Evolutionary conservation across 1,139 yeast species (phyloP).

Genomic region (Meyerozyma guilliermondii): DNA sequence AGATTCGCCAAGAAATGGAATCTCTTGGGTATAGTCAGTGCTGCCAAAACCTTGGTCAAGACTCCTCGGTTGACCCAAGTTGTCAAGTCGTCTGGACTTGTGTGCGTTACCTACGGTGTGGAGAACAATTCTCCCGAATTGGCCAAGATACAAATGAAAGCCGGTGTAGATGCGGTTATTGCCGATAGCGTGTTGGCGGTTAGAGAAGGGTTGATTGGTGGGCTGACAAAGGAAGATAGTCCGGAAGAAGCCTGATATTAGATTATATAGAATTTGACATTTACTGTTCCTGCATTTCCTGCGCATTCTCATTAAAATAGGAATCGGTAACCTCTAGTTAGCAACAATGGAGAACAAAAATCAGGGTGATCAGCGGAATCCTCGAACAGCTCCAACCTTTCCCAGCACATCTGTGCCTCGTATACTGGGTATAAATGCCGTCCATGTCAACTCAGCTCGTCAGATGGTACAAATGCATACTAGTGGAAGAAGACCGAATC

Average conservation of each 20-base stretch:
- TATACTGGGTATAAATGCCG: constrained; percentile 42
- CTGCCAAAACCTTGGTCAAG: constrained; percentile 75
- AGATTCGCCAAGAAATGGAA: constrained; percentile 92
- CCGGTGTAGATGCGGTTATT: constrained; percentile 97
- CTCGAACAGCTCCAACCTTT: neutral
- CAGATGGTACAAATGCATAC: constrained; percentile 50
- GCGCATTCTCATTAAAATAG: neutral
- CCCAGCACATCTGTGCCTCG: neutral
- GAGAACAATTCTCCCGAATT: constrained; percentile 81
- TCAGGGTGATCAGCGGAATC: neutral
- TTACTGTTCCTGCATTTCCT: neutral
- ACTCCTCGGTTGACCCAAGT: constrained; percentile 89
- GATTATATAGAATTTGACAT: neutral
- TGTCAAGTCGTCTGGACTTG: constrained; percentile 85
- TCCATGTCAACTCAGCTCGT: constrained; percentile 58
- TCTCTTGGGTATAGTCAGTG: constrained; percentile 85
- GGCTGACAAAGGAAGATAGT: constrained; percentile 8
- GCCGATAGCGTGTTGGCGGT: constrained; percentile 94
- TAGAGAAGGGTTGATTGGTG: constrained; percentile 67
- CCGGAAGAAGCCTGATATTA: neutral
- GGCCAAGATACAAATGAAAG: constrained; percentile 81
- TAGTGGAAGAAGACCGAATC: constrained; percentile 28
- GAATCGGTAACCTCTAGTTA: neutral
- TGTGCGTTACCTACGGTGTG: constrained; percentile 89
- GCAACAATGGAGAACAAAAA: neutral